Conservation (phyloP, 495 filamentous ascomycete species). For the Trichoderma orchidacearum region DNA sequence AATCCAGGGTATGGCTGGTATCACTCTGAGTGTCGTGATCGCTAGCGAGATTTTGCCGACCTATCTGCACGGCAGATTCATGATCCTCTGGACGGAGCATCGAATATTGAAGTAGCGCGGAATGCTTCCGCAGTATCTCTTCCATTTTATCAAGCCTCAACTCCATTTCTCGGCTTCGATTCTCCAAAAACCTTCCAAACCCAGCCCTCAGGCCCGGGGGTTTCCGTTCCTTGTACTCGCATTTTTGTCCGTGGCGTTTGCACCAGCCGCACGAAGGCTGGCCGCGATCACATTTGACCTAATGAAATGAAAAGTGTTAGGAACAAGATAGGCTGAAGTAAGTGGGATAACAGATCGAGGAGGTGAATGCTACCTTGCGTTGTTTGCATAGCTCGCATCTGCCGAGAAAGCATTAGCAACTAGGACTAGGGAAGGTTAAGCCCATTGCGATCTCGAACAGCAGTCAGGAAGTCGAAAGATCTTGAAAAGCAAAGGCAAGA, state of each 20-base stretch:
- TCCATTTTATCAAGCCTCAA: slow-evolving; percentile 54
- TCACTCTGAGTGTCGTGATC: slow-evolving; percentile 34
- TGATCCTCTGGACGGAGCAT: slow-evolving; percentile 17
- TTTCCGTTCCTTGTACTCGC: slow-evolving; percentile 77
- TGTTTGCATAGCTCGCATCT: slow-evolving; percentile 76
- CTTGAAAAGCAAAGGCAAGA: no score
- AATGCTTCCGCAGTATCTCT: slow-evolving; percentile 32
- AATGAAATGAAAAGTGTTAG: neutral
- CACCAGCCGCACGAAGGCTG: slow-evolving; percentile 88
- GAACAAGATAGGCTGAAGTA: neutral
- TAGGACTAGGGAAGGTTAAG: no score
- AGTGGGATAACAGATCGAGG: neutral
- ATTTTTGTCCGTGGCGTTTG: slow-evolving; percentile 57
- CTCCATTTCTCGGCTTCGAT: slow-evolving; percentile 46
- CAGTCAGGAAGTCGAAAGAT: no score
- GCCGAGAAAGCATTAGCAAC: slow-evolving; percentile 1
- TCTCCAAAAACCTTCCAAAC: slow-evolving; percentile 45
- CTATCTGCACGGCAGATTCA: slow-evolving; percentile 32
- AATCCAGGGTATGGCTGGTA: slow-evolving; percentile 21
- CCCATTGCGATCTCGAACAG: no score
- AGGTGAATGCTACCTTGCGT: slow-evolving; percentile 45
- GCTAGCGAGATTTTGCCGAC: slow-evolving; percentile 26
- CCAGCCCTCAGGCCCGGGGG: slow-evolving; percentile 75
- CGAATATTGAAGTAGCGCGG: slow-evolving; percentile 22
- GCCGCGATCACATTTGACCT: slow-evolving; percentile 70